Evolutionary conservation across 2,329 filamentous ascomycete genomes (phyloP).

Genomic region (Diaporthe nobilis): DNA sequence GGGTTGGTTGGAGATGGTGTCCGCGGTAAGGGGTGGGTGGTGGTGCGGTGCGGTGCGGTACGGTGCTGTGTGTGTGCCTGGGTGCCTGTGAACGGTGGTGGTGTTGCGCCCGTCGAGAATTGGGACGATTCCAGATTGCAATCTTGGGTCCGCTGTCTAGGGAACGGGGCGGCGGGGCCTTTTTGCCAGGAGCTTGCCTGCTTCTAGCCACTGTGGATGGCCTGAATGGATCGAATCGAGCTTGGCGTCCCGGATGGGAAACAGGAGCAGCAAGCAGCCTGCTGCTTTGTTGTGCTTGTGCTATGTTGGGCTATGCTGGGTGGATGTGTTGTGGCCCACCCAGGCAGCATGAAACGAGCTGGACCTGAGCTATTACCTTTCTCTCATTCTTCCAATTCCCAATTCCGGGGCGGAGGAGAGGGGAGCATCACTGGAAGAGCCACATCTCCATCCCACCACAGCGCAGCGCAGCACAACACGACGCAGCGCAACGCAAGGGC

Average conservation of each 20-base stretch:
- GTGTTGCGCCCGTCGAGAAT: constrained; percentile 13
- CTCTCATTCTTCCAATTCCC: not conserved
- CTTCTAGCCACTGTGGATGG: constrained; percentile 8
- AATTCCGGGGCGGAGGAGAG: not conserved
- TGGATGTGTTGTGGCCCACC: not conserved
- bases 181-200: constrained; percentile 25
- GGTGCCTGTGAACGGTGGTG: not conserved
- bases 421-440: not conserved
- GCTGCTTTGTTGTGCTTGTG: constrained; percentile 11
- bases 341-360: constrained; percentile 14
- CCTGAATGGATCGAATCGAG: constrained; percentile 28
- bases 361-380: not conserved
- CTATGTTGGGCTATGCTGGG: not conserved
- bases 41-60: not conserved
- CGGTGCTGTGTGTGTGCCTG: not conserved
- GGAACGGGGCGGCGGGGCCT: constrained; percentile 30
- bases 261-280: constrained; percentile 9
- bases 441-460: not conserved
- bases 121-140: constrained; percentile 32
- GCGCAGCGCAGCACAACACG: not conserved
- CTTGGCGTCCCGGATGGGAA: constrained; percentile 34
- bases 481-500: not conserved
- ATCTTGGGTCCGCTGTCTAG: constrained; percentile 23
- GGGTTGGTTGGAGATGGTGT: constrained; percentile 21
- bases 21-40: constrained; percentile 7